Conservation (phyloP, 2,329 filamentous ascomycete species). For the Aspergillus ochraceoroseus region DNA sequence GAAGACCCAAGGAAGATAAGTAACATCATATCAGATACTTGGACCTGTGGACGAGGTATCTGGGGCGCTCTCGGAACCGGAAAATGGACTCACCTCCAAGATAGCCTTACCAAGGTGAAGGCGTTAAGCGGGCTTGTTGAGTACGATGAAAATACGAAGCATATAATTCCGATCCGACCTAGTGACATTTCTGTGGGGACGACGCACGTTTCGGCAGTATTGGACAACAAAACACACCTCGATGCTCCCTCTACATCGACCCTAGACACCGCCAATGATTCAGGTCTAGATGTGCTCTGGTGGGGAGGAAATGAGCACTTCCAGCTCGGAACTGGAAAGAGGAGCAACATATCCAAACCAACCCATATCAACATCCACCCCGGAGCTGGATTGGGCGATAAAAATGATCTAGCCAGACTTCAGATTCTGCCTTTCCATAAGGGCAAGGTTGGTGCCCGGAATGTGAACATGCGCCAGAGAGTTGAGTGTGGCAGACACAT, state of each 20-base stretch:
- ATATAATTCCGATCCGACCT: constrained; percentile 71
- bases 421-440: constrained; percentile 74
- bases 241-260: constrained; percentile 48
- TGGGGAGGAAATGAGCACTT: constrained; percentile 95
- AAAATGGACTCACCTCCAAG: constrained; percentile 82
- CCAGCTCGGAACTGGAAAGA: constrained; percentile 85
- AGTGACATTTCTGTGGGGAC: constrained; percentile 67
- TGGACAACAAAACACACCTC: constrained; percentile 73
- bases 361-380: constrained; percentile 73
- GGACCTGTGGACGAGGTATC: constrained; percentile 82
- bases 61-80: constrained; percentile 78
- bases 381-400: constrained; percentile 57
- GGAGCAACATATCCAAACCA: constrained; percentile 72
- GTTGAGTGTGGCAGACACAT: constrained; percentile 81
- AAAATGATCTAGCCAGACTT: constrained; percentile 64
- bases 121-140: constrained; percentile 77
- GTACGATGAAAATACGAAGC: constrained; percentile 69
- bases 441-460: constrained; percentile 64
- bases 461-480: constrained; percentile 73
- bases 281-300: constrained; percentile 81
- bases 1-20: constrained; percentile 47
- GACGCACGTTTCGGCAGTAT: constrained; percentile 74
- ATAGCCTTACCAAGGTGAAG: constrained; percentile 73
- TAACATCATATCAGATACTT: constrained; percentile 68
- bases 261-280: constrained; percentile 69